Percentiles rank a stretch among this genome's conserved stretches.
Evolutionary conservation across 768 basidiomycete genomes (phyloP).

Genomic region (Russula dissimulans): DNA sequence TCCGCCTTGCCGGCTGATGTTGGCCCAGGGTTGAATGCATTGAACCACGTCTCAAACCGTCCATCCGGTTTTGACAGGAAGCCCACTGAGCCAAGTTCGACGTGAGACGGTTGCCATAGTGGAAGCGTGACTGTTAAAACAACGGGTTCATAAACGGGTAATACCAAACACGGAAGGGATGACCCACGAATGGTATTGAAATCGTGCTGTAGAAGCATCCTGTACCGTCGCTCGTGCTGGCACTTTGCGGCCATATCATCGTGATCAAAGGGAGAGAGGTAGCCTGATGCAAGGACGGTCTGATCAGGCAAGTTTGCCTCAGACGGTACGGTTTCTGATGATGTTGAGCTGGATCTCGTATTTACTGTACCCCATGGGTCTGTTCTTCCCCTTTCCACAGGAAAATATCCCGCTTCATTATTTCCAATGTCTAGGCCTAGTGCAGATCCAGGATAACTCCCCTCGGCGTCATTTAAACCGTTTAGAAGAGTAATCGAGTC

Average conservation of each 20-base stretch:
- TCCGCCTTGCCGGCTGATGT: conserved; percentile 35
- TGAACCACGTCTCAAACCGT: conserved; percentile 62
- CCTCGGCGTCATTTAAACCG: background rate
- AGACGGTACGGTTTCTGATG: conserved; percentile 5
- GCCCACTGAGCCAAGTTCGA: conserved; percentile 65
- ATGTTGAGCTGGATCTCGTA: background rate
- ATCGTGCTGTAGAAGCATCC: conserved; percentile 54
- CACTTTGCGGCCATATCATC: conserved; percentile 34
- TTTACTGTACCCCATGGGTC: background rate
- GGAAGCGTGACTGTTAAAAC: conserved; percentile 32
- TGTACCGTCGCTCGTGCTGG: conserved; percentile 57
- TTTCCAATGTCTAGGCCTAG: background rate
- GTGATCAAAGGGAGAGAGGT: conserved; percentile 32
- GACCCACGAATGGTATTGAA: conserved; percentile 59
- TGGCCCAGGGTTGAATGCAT: conserved; percentile 48
- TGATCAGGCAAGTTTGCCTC: background rate
- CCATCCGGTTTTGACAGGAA: conserved; percentile 63
- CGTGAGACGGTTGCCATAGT: conserved; percentile 57
- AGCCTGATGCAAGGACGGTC: conserved; percentile 22
- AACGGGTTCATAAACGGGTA: too few relatives aligned
- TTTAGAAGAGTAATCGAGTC: background rate
- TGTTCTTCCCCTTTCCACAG: background rate
- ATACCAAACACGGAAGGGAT: background rate
- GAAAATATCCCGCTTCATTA: background rate
- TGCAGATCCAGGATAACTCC: background rate